Evolutionary conservation across 148 eudicot species (phyloP).

Genomic region (Vaccinium darrowii): DNA sequence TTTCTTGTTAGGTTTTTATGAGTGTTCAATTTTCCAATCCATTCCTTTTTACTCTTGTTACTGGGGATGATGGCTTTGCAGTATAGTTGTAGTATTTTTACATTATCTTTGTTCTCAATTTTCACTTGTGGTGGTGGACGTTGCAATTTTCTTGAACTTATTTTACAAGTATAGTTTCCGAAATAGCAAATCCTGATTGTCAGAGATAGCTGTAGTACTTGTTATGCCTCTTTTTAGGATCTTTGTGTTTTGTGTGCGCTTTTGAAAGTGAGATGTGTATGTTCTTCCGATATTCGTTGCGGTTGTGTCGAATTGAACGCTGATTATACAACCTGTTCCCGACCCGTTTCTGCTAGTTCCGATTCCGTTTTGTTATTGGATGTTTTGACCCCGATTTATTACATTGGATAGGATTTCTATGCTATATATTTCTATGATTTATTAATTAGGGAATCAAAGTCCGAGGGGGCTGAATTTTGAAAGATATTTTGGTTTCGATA

Average conservation of each 20-base stretch:
- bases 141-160: neutral
- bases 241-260: neutral
- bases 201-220: neutral
- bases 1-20: neutral
- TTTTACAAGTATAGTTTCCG: neutral
- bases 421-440: no score
- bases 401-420: neutral
- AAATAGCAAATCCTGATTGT: neutral
- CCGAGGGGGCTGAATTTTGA: no score
- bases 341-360: no score
- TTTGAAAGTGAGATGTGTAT: slow-evolving; percentile 1
- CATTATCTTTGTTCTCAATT: neutral
- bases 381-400: no score
- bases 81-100: neutral
- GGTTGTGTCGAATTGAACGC: neutral
- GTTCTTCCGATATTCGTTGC: neutral
- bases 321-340: neutral
- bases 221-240: neutral
- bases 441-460: no score
- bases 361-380: no score
- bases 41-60: neutral
- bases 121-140: neutral
- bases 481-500: no score
- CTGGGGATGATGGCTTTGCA: neutral
- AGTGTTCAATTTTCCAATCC: neutral